Evolutionary conservation across 345 rosid genomes (phyloP).

Genomic region (Alliaria petiolata): DNA sequence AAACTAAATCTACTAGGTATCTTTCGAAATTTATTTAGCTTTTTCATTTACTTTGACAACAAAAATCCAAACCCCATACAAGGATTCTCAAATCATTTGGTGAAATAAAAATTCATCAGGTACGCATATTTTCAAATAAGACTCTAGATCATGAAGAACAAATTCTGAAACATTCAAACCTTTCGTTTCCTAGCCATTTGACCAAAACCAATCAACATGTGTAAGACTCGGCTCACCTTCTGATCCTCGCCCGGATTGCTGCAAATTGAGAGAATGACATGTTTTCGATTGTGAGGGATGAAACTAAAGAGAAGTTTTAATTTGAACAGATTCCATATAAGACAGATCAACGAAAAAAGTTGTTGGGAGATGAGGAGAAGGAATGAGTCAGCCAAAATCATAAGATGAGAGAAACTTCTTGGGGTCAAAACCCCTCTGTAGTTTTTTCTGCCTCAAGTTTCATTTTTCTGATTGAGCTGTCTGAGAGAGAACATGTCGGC

Average conservation of each 20-base stretch:
- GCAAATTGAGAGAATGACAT: slow-evolving; percentile 12
- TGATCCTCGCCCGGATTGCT: background rate
- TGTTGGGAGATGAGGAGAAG: slow-evolving; percentile 15
- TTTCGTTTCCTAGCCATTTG: slow-evolving; percentile 12
- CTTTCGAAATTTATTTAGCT: too few relatives aligned
- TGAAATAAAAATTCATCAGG: background rate
- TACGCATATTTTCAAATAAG: background rate
- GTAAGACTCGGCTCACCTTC: slow-evolving; percentile 9
- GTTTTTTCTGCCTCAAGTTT: slow-evolving; percentile 17
- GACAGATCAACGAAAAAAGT: slow-evolving; percentile 1
- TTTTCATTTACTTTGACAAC: too few relatives aligned
- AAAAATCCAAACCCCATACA: too few relatives aligned
- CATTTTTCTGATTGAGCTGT: slow-evolving; percentile 6
- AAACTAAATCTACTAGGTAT: too few relatives aligned
- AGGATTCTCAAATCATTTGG: background rate
- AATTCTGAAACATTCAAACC: background rate
- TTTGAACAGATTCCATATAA: background rate
- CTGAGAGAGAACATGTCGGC: slow-evolving; percentile 24
- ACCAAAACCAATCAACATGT: slow-evolving; percentile 10
- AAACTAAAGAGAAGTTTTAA: background rate
- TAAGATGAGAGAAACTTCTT: background rate
- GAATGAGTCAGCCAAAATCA: slow-evolving; percentile 25
- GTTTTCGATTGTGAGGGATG: background rate
- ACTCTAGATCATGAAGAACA: background rate
- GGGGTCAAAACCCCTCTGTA: slow-evolving; percentile 6